These are phyloP conservation scores for Crucihimalaya himalaica DNA, from an alignment of 345 rosid genomes.

Conservation along the genomic window DNA sequence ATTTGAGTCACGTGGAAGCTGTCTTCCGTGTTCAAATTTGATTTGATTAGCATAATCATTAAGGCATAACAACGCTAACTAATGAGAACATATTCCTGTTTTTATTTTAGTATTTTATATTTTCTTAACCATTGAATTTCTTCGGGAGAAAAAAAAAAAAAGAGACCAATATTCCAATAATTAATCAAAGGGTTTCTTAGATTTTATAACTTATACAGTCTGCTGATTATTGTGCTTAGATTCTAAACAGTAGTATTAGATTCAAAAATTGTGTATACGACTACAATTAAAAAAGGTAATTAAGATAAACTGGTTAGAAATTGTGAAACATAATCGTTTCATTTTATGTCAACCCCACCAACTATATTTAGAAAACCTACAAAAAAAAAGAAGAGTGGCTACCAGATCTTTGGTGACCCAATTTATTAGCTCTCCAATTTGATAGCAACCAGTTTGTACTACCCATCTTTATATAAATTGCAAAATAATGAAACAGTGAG, in stretches of 20 bases:
- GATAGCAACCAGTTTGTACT: not conserved
- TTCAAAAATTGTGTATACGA: not conserved
- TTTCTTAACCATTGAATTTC: not conserved
- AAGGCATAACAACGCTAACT: not conserved
- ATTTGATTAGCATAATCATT: not conserved
- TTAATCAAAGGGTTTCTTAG: not conserved
- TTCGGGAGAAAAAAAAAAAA: not conserved
- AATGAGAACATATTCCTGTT: not conserved
- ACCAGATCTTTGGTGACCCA: slow-evolving; percentile 13
- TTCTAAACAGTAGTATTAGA: no score
- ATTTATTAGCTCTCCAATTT: not conserved
- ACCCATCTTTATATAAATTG: not conserved
- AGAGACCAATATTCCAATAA: no score
- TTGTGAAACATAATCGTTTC: not conserved
- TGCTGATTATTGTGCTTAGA: no score
- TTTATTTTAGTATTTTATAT: not conserved
- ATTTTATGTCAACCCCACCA: not conserved
- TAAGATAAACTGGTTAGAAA: not conserved
- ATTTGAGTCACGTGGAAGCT: not conserved
- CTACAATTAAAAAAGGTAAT: not conserved
- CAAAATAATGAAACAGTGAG: not conserved
- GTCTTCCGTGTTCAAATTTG: slow-evolving; percentile 12
- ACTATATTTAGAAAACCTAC: not conserved
- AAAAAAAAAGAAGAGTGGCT: not conserved
- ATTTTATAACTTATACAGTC: not conserved